Evolutionary conservation across 257 asterid genomes (phyloP).

Genomic region (Cordia subcordata): DNA sequence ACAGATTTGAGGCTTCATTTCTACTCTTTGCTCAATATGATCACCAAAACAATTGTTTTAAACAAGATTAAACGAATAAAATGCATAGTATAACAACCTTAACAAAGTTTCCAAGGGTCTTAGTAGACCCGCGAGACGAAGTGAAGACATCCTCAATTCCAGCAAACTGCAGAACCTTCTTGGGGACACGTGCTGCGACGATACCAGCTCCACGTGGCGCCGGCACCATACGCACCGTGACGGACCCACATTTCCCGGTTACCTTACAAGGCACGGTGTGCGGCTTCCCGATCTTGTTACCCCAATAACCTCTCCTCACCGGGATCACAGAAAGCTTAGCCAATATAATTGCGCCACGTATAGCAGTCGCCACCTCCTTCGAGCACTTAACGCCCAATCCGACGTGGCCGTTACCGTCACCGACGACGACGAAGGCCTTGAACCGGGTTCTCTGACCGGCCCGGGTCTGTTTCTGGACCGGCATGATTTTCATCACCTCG

Average conservation of each 20-base stretch:
- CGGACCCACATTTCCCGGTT: constrained; percentile 89
- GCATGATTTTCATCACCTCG: constrained; percentile 95
- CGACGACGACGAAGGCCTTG: constrained; percentile 91
- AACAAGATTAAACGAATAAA: neutral
- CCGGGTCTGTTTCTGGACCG: constrained; percentile 93
- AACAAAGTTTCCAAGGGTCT: constrained; percentile 87
- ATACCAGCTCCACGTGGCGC: constrained; percentile 95
- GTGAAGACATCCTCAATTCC: constrained; percentile 90
- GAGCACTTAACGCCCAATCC: constrained; percentile 91
- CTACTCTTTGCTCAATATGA: neutral
- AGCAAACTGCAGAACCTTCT: constrained; percentile 89
- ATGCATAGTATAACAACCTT: constrained; percentile 61
- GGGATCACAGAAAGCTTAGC: constrained; percentile 81
- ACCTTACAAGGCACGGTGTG: constrained; percentile 95
- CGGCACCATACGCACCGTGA: constrained; percentile 89
- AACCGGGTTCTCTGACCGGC: constrained; percentile 93
- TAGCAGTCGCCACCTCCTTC: constrained; percentile 94
- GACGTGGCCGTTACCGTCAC: constrained; percentile 80
- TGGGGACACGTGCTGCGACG: constrained; percentile 90
- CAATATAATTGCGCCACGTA: constrained; percentile 79
- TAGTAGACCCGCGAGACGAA: constrained; percentile 84
- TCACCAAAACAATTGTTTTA: neutral
- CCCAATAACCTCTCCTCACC: constrained; percentile 94
- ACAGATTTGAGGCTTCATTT: neutral
- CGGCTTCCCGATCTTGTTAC: constrained; percentile 83